These are phyloP conservation scores for Silene latifolia DNA, from an alignment of 148 eudicot species.

Conservation along the genomic window DNA sequence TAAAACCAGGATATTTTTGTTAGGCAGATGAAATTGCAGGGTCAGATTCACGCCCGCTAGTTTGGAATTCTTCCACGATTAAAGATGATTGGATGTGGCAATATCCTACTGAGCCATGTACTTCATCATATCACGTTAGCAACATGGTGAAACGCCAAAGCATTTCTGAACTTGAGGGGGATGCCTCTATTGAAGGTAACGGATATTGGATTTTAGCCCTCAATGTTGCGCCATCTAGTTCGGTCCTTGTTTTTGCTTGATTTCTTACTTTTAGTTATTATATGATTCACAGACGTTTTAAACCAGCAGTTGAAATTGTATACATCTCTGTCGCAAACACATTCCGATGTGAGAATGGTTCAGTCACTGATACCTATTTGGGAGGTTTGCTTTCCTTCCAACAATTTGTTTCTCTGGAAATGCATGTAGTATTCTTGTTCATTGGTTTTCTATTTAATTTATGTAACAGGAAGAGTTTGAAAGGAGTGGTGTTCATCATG, in stretches of 20 bases:
- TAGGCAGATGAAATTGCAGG: slow-evolving; percentile 59
- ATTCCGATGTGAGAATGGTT: slow-evolving; percentile 78
- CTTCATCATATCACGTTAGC: slow-evolving; percentile 33
- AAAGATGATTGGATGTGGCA: slow-evolving; percentile 81
- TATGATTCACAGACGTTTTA: slow-evolving; percentile 55
- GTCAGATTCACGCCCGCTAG: slow-evolving; percentile 27
- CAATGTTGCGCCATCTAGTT: neutral
- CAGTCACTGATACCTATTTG: slow-evolving; percentile 93
- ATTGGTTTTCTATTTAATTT: slow-evolving; percentile 7
- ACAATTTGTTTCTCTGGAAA: slow-evolving; percentile 4
- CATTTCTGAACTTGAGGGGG: slow-evolving; percentile 84
- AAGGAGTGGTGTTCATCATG: slow-evolving; percentile 61
- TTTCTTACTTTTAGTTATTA: slow-evolving; percentile 2
- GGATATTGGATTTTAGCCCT: slow-evolving; percentile 3
- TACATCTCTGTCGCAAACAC: slow-evolving; percentile 78
- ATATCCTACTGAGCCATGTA: slow-evolving; percentile 36
- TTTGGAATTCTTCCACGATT: slow-evolving; percentile 73
- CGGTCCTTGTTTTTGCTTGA: neutral
- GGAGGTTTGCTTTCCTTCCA: slow-evolving; percentile 58
- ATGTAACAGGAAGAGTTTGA: slow-evolving; percentile 68
- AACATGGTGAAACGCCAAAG: slow-evolving; percentile 57
- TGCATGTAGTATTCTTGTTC: neutral
- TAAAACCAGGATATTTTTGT: slow-evolving; percentile 23
- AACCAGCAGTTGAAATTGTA: slow-evolving; percentile 72
- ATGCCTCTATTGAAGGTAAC: slow-evolving; percentile 69